phyloP scores from a whole-genome alignment of 176 grass and related monocot species.

The Oropetium thomaeum region DNA sequence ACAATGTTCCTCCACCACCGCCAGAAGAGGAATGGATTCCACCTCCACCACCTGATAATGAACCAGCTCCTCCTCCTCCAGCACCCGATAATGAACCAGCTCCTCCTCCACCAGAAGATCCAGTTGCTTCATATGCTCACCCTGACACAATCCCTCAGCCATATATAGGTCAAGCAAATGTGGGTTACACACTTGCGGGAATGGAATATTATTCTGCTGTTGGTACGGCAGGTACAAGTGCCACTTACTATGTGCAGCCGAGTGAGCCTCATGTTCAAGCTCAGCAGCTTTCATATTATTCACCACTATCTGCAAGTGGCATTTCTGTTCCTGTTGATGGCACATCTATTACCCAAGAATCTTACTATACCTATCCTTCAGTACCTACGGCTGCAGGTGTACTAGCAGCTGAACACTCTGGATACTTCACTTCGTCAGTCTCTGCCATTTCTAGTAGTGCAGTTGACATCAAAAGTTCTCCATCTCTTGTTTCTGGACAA shows the following conservation, averaged over 20 bases:
- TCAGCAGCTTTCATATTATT: constrained; percentile 53
- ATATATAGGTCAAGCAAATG: constrained; percentile 52
- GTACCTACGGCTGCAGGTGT: constrained; percentile 14
- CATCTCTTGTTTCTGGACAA: constrained; percentile 31
- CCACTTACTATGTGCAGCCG: constrained; percentile 58
- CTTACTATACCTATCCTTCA: constrained; percentile 57
- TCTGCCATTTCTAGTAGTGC: constrained; percentile 41
- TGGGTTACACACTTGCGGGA: constrained; percentile 52
- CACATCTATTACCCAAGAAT: constrained; percentile 34
- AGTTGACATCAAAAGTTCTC: constrained; percentile 38
- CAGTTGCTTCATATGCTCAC: constrained; percentile 34
- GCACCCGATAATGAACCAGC: constrained; percentile 67
- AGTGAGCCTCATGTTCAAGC: constrained; percentile 50
- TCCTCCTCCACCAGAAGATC: constrained; percentile 66
- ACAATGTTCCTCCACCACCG: constrained; percentile 58
- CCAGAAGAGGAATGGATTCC: constrained; percentile 84
- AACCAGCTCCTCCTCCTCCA: constrained; percentile 62
- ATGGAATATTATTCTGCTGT: constrained; percentile 63
- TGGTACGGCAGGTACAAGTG: constrained; percentile 44
- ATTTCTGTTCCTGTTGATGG: constrained; percentile 56
- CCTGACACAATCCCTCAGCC: constrained; percentile 47
- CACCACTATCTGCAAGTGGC: constrained; percentile 46
- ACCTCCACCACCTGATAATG: constrained; percentile 80
- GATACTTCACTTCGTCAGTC: constrained; percentile 50
- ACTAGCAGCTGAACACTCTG: constrained; percentile 43